Conservation (phyloP, 2,329 filamentous ascomycete species). For the Stagonosporopsis rhizophila region DNA sequence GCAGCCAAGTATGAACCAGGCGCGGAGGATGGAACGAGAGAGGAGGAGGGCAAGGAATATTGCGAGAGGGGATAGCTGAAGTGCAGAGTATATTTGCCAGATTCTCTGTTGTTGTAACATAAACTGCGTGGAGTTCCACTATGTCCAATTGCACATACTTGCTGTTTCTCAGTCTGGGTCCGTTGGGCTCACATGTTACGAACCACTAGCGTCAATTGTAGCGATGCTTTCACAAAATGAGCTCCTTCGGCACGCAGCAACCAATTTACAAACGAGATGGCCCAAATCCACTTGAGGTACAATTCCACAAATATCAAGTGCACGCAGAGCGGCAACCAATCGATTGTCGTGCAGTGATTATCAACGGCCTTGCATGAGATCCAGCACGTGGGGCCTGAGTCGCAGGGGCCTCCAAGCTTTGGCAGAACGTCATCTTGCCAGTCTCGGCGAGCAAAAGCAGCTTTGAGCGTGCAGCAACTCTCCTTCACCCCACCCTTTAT, state of each 20-base stretch:
- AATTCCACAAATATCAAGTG: neutral
- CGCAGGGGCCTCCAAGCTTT: constrained; percentile 19
- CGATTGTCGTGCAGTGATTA: neutral
- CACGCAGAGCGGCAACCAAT: neutral
- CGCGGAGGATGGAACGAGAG: constrained; percentile 70
- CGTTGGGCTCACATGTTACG: neutral
- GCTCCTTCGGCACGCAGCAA: neutral
- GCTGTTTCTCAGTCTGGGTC: no score
- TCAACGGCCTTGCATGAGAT: constrained; percentile 12
- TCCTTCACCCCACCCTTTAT: constrained; percentile 16
- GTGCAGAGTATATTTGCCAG: neutral
- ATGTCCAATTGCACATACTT: neutral
- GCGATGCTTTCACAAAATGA: neutral
- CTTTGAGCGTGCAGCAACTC: constrained; percentile 1
- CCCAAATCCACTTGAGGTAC: no score
- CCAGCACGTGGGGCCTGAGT: constrained; percentile 16
- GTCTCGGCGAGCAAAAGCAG: constrained; percentile 18
- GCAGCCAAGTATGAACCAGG: constrained; percentile 70
- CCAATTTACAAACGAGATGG: neutral
- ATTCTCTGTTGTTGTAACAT: neutral
- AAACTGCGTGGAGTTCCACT: neutral
- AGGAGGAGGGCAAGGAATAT: constrained; percentile 43
- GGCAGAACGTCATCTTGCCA: constrained; percentile 22
- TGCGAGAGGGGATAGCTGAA: constrained; percentile 30
- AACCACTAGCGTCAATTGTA: neutral